Evolutionary conservation across 2,329 filamentous ascomycete species (phyloP).

Genomic region (Diaporthe sp.): DNA sequence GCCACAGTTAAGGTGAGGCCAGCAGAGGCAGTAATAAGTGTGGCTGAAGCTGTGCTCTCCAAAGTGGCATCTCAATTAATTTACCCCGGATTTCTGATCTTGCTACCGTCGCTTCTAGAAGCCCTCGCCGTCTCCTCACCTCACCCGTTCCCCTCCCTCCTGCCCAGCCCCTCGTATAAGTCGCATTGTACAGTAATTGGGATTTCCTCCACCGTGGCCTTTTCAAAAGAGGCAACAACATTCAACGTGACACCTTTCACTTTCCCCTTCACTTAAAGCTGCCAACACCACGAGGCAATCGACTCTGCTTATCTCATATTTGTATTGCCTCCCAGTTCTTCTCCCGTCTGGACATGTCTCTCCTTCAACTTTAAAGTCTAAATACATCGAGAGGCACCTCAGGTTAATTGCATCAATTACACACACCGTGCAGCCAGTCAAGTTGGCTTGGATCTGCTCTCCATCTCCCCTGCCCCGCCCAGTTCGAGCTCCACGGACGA

Average conservation of each 20-base stretch:
- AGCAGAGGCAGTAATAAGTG: background rate
- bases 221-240: conserved; percentile 43
- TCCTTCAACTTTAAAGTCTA: conserved; percentile 25
- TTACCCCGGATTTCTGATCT: conserved; percentile 27
- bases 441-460: background rate
- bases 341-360: conserved; percentile 28
- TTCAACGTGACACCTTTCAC: conserved; percentile 41
- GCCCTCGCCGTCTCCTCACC: conserved; percentile 4
- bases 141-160: background rate
- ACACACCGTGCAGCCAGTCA: background rate
- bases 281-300: background rate
- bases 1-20: conserved; percentile 39
- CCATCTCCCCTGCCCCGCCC: background rate
- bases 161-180: conserved; percentile 17
- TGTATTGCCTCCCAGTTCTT: conserved; percentile 20
- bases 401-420: background rate
- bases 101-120: conserved; percentile 30
- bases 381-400: background rate
- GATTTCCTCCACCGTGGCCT: conserved; percentile 56
- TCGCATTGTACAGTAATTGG: conserved; percentile 2
- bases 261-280: conserved; percentile 17
- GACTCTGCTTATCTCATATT: background rate
- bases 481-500: background rate
- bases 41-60: conserved; percentile 36
- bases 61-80: background rate